Evolutionary conservation across 129 eudicot species (phyloP).

Genomic region (Saposhnikovia divaricata): DNA sequence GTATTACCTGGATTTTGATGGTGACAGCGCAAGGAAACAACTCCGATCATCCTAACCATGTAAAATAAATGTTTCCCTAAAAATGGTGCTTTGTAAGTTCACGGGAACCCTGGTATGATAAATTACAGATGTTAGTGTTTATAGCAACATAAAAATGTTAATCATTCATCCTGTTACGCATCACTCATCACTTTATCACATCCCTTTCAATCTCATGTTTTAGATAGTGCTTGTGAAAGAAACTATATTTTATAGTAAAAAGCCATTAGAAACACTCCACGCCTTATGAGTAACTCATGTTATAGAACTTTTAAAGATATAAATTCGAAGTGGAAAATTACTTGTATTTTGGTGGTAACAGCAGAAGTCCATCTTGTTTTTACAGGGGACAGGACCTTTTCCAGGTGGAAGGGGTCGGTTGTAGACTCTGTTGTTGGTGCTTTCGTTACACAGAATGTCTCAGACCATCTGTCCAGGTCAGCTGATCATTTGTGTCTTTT

Average conservation of each 20-base stretch:
- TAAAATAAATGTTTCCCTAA: background rate
- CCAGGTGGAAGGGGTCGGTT: slow-evolving; percentile 96
- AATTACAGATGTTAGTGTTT: background rate
- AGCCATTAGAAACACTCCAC: background rate
- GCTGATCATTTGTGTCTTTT: slow-evolving; percentile 9
- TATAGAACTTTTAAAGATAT: background rate
- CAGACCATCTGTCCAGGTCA: slow-evolving; percentile 95
- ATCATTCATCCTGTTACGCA: background rate
- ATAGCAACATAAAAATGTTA: background rate
- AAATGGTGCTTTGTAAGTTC: background rate
- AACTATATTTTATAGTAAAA: background rate
- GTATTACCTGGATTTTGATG: background rate
- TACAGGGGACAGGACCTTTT: slow-evolving; percentile 96
- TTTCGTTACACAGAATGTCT: slow-evolving; percentile 94
- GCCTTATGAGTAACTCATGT: background rate
- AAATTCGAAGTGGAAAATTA: background rate
- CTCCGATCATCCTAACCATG: background rate
- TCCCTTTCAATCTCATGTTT: background rate
- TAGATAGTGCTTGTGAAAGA: background rate
- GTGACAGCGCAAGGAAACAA: background rate
- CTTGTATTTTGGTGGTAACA: background rate
- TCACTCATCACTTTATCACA: background rate
- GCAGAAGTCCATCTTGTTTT: slow-evolving; percentile 1
- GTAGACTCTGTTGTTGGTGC: slow-evolving; percentile 95
- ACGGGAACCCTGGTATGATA: background rate